Evolutionary conservation across 371 early-diverging fungal species (phyloP), one percentile per base, ranked within the genome.

Genomic region (Rhizomucor pusillus): DNA sequence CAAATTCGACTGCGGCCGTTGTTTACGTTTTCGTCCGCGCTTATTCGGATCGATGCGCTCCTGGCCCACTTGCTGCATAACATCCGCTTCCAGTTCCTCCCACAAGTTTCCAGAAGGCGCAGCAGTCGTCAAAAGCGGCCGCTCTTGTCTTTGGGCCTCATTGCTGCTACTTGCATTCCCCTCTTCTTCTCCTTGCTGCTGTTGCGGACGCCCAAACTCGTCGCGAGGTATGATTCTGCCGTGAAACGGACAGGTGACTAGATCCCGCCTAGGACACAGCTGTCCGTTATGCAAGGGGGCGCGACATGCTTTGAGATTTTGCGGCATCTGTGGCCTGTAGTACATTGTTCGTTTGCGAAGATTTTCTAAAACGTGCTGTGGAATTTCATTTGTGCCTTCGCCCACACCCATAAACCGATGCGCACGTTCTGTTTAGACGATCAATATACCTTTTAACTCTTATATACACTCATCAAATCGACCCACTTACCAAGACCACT

Each of bases 161-260:
- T 29, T 7, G 29, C 29, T 45, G 37, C 43, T 25, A 45, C 47
- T 14, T 47, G 29, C 12, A 44, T 2, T 18, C 37, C 4, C 43
- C 12, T 10, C 20, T 45, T 18, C 39, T 36, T 23, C 22, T 7
- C 36, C 25, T 24, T 16, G 43, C 33, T 5, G 40, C 6, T 47
- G 11, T 9, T 24, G 48, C 24, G 54, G 55, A 60, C 56, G 9
- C 55, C 56, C 86, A 5, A 65, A 33, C 24, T 84, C 87, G 43
- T 88, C 87, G 5, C 90, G 73, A 0, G 87, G 83, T 13, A 90
- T 74, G 14, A 88, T 75, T 12, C 51, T 63, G 0, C 90, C 90
- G 64, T 90, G 90, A 39, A 85, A 84, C 1, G 90, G 90, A 55
- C 90, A 90, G 11, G 74, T 80, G 0, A 83, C 72, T 33, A 87